Evolutionary conservation across 768 basidiomycete genomes (phyloP).

Genomic region (Hemileccinum rubropunctum): DNA sequence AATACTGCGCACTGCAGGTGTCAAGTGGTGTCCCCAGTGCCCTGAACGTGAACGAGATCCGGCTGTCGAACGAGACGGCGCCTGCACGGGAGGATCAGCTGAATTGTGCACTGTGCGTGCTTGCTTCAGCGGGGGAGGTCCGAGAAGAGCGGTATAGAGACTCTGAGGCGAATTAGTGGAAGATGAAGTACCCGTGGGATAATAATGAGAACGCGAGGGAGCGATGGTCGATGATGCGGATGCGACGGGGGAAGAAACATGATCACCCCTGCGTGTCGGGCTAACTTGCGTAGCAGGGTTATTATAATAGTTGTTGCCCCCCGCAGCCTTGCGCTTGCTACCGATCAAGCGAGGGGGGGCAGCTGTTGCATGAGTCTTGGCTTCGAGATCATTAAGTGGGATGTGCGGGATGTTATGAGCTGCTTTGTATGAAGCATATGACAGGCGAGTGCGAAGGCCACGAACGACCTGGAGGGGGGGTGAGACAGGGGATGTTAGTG

Average conservation of each 20-base stretch:
- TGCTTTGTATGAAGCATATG: slow-evolving; percentile 85
- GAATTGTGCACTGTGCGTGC: slow-evolving; percentile 80
- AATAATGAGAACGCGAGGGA: slow-evolving; percentile 42
- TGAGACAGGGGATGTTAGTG: slow-evolving; percentile 32
- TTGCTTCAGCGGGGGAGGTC: slow-evolving; percentile 71
- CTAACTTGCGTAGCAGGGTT: slow-evolving; percentile 51
- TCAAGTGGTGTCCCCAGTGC: slow-evolving; percentile 12
- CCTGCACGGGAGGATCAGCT: slow-evolving; percentile 60
- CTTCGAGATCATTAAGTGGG: slow-evolving; percentile 70
- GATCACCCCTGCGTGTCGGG: slow-evolving; percentile 38
- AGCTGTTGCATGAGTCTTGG: slow-evolving; percentile 45
- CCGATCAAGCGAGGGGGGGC: slow-evolving; percentile 52
- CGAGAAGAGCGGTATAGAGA: slow-evolving; percentile 72
- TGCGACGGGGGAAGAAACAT: slow-evolving; percentile 40
- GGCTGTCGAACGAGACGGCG: slow-evolving; percentile 37
- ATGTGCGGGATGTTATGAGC: slow-evolving; percentile 66
- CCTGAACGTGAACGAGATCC: slow-evolving; percentile 29
- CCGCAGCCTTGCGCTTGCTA: slow-evolving; percentile 53
- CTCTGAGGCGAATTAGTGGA: slow-evolving; percentile 49
- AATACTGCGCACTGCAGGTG: slow-evolving; percentile 38
- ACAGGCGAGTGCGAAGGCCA: slow-evolving; percentile 73
- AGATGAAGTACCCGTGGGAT: slow-evolving; percentile 36
- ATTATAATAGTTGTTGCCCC: slow-evolving; percentile 45
- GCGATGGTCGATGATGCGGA: slow-evolving; percentile 26
- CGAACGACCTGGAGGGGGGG: slow-evolving; percentile 63